Base-by-base conservation (phyloP, 1,139 yeast genomes). In the Eremothecium cymbalariae region DNA sequence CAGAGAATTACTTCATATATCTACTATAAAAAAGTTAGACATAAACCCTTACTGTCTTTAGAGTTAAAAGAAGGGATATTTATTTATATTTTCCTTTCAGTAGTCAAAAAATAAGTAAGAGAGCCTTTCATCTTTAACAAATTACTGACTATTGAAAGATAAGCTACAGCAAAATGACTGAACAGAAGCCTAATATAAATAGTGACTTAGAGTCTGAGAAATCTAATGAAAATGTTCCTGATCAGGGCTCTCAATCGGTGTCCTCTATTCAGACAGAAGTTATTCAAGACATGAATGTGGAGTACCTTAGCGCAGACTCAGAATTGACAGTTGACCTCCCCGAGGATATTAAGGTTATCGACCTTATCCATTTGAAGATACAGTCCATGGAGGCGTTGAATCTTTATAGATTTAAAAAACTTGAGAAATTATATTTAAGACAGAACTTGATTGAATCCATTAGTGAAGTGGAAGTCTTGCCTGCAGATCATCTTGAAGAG, bases 381-480 rank as follows among this genome's bases (percentile, higher is more conserved):
- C 52, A 65, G 9, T 73, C 85, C 1, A 58, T 88, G 46, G 77
- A 74, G 36, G 86, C 73, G 37, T 66, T 90, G 45, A 67, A 74
- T 23, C 63, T 90, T 33, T 56, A 55, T 8, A 61, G 88, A 34
- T 83, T 84, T 55, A 58, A 59, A 1, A 60, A 72, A 27, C 62
- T 85, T 41, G 76, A 72, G 50, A 55, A 68, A 2, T 62, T 90
- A 20, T 81, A 90, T 43, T 67, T 93, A 42, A 73, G 99, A 50
- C 95, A 88, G 53, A 93, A 93, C 57, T 63, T 85, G 42, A 65
- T 93, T 29, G 77, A 83, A 21, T 73, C 82, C 13, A 68, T 88
- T 32, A 72, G 77, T 31, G 93, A 77, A 9, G 65, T 86, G 9
- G 84, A 78, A 42, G 72, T 67, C 2, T 55, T 88, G 14, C 66